Percentiles rank a stretch among this genome's conserved stretches.
phyloP scores from a whole-genome alignment of 2,329 filamentous ascomycete genomes.

The Penicillium oxalicum region DNA sequence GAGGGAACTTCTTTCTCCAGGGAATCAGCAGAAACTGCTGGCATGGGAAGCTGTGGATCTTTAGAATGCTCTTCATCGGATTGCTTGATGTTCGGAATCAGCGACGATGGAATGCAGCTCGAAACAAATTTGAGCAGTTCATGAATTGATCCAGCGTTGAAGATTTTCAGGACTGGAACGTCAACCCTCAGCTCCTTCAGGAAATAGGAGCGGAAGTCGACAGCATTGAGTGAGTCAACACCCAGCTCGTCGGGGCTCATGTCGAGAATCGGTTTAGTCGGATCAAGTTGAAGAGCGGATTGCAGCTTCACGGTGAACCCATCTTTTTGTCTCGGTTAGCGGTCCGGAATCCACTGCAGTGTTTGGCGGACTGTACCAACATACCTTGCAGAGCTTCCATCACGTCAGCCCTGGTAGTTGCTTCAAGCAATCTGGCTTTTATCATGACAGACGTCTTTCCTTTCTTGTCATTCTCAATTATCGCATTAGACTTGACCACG shows the following conservation, averaged over 20 bases:
- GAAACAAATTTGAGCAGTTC: slow-evolving; percentile 13
- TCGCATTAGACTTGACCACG: slow-evolving; percentile 11
- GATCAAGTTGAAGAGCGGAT: slow-evolving; percentile 15
- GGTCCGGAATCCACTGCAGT: too few species aligned
- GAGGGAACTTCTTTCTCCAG: background rate
- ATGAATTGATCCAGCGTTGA: slow-evolving; percentile 17
- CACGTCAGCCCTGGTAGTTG: slow-evolving; percentile 9
- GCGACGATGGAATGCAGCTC: slow-evolving; percentile 5
- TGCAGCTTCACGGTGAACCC: slow-evolving; percentile 14
- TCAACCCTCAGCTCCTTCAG: slow-evolving; percentile 18
- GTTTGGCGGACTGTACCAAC: background rate
- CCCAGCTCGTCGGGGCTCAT: slow-evolving; percentile 18
- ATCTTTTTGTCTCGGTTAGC: slow-evolving; percentile 5
- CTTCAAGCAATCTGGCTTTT: slow-evolving; percentile 13
- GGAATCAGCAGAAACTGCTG: background rate
- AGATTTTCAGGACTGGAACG: slow-evolving; percentile 23
- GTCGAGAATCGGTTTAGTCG: slow-evolving; percentile 11
- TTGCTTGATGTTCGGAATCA: slow-evolving; percentile 9
- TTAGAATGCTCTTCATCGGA: background rate
- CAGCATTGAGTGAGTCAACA: slow-evolving; percentile 22
- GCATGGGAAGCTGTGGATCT: background rate
- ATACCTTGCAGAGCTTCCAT: slow-evolving; percentile 14
- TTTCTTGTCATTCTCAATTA: slow-evolving; percentile 11
- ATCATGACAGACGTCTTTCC: slow-evolving; percentile 9
- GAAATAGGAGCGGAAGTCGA: slow-evolving; percentile 25